Percentiles rank a stretch among this genome's conserved stretches.
Conservation (phyloP, 495 filamentous ascomycete genomes). For the Choiromyces venosus region DNA sequence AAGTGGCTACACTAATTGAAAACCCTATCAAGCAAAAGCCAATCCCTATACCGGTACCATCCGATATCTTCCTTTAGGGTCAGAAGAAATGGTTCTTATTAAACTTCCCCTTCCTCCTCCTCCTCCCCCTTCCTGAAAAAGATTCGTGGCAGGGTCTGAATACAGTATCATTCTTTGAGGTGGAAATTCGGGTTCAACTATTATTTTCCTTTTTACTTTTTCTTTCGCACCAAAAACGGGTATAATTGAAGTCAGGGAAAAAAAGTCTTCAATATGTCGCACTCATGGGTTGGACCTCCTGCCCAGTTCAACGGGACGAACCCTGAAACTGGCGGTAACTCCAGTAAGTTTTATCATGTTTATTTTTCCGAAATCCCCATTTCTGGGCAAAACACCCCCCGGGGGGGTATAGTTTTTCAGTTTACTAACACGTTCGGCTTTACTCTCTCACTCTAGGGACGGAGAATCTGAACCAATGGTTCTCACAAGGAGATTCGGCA, state of each 20-base stretch:
- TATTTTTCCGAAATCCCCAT: neutral
- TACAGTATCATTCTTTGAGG: neutral
- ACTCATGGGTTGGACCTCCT: slow-evolving; percentile 77
- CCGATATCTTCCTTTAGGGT: neutral
- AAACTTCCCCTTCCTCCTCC: neutral
- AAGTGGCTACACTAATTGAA: neutral
- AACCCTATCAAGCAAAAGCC: neutral
- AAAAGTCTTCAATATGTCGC: slow-evolving; percentile 59
- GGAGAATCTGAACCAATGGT: slow-evolving; percentile 37
- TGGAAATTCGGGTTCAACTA: neutral
- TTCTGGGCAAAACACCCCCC: too few relatives aligned
- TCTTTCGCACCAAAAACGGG: neutral
- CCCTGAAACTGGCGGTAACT: slow-evolving; percentile 66
- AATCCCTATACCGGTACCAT: neutral
- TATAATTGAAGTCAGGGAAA: neutral
- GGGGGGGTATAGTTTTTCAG: too few relatives aligned
- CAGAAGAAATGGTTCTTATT: neutral
- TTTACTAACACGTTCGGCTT: slow-evolving; percentile 2
- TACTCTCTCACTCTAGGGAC: slow-evolving; percentile 20
- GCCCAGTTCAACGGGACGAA: slow-evolving; percentile 70
- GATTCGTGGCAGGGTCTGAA: neutral
- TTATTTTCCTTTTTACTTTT: too few relatives aligned
- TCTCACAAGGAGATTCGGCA: slow-evolving; percentile 63
- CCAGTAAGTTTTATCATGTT: slow-evolving; percentile 61
- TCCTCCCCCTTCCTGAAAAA: neutral